Conservation (phyloP, 2,329 filamentous ascomycete species). For the Colletotrichum sp. region DNA sequence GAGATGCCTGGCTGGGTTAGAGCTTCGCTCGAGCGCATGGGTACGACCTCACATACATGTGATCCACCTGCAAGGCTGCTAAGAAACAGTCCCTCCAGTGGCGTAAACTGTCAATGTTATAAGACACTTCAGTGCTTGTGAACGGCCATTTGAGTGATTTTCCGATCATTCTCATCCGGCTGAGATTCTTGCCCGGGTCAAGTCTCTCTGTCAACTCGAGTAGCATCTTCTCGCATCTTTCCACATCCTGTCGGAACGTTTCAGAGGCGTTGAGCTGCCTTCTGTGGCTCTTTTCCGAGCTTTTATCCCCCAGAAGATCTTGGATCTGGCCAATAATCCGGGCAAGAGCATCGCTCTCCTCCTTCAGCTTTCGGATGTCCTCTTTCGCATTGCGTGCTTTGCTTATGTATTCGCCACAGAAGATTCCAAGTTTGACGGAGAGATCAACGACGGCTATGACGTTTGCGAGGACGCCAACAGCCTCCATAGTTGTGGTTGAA, state of each 20-base stretch:
- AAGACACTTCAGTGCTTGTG: rapidly evolving
- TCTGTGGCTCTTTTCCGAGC: rapidly evolving
- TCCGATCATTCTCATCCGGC: not conserved
- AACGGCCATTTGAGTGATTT: not conserved
- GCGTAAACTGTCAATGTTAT: rapidly evolving
- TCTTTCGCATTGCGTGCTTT: not conserved
- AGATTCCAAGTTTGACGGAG: not conserved
- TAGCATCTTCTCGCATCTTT: not conserved
- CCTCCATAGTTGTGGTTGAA: not conserved
- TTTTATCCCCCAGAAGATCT: rapidly evolving
- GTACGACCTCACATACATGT: not conserved
- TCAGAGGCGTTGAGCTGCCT: not conserved
- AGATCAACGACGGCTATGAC: not conserved
- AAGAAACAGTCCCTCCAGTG: not conserved
- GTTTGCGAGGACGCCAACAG: not conserved
- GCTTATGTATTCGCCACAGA: not conserved
- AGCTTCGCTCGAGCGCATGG: rapidly evolving
- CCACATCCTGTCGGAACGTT: rapidly evolving
- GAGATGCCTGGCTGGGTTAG: not conserved
- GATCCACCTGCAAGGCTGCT: not conserved
- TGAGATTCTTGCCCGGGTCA: not conserved
- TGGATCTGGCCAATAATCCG: not conserved
- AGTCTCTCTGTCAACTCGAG: not conserved
- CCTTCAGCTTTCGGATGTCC: rapidly evolving
- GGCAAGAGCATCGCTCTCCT: not conserved